Evolutionary conservation across 371 early-diverging fungal species (phyloP).

Genomic region (Basidiobolus meristosporus): DNA sequence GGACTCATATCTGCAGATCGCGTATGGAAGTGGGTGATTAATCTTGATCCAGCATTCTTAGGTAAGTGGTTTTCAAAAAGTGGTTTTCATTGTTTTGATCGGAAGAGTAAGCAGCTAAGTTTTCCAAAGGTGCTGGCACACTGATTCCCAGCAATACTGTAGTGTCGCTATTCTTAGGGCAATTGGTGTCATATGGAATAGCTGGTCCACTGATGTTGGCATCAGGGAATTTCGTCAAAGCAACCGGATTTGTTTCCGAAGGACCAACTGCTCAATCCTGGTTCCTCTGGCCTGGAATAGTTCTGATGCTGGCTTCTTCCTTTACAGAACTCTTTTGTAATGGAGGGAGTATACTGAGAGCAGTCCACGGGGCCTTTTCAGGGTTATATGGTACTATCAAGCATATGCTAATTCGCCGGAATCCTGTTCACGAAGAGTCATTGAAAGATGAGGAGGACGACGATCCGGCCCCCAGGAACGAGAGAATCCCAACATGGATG

Average conservation of each 20-base stretch:
- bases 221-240: slow-evolving; percentile 14
- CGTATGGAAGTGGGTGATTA: too few relatives aligned
- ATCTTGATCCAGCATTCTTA: too few relatives aligned
- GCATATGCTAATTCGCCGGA: too few relatives aligned
- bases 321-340: slow-evolving; percentile 36
- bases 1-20: slow-evolving; percentile 17
- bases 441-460: slow-evolving; percentile 7
- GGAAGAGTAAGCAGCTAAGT: background rate
- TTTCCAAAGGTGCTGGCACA: slow-evolving; percentile 37
- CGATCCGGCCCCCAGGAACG: slow-evolving; percentile 17
- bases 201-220: slow-evolving; percentile 18
- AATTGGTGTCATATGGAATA: slow-evolving; percentile 30
- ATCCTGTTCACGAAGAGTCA: too few relatives aligned
- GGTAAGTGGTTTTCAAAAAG: too few relatives aligned
- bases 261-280: slow-evolving; percentile 22
- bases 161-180: slow-evolving; percentile 27
- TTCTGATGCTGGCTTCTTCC: slow-evolving; percentile 38
- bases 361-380: slow-evolving; percentile 17
- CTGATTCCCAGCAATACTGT: slow-evolving; percentile 39
- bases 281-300: slow-evolving; percentile 59
- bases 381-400: slow-evolving; percentile 7
- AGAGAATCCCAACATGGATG: slow-evolving; percentile 34
- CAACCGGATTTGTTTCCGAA: slow-evolving; percentile 13
- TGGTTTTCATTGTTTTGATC: too few relatives aligned
- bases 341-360: slow-evolving; percentile 31